These are phyloP conservation scores for Taphrina populina DNA, from an alignment of 1,139 yeast genomes.

Conservation along the genomic window DNA sequence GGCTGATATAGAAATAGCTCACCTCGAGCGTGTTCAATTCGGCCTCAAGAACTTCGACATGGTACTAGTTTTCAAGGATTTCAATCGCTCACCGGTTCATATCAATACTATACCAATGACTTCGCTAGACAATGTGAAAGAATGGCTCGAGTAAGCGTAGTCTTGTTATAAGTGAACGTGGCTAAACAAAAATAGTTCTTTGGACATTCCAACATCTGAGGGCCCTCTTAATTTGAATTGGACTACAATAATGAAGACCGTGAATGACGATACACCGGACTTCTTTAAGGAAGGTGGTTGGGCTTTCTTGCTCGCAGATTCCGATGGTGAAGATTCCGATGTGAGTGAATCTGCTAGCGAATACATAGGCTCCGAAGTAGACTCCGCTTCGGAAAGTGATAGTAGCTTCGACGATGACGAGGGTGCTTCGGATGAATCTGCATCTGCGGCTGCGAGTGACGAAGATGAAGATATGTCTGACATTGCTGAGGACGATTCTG, in stretches of 20 bases:
- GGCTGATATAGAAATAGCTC: constrained; percentile 90
- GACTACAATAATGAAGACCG: constrained; percentile 93
- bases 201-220: constrained; percentile 86
- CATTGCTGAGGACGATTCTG: constrained; percentile 30
- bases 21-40: constrained; percentile 93
- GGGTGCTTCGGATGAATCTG: constrained; percentile 42
- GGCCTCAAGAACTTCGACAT: constrained; percentile 95
- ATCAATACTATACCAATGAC: constrained; percentile 94
- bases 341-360: constrained; percentile 52
- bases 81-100: constrained; percentile 80
- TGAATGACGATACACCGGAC: constrained; percentile 87
- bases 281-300: constrained; percentile 93
- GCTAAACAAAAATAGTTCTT: constrained; percentile 20
- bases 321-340: constrained; percentile 53
- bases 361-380: constrained; percentile 55
- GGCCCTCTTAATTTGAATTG: constrained; percentile 96
- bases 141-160: constrained; percentile 66
- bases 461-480: constrained; percentile 27
- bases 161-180: constrained; percentile 43
- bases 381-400: constrained; percentile 63
- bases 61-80: constrained; percentile 92
- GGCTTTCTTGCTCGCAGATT: constrained; percentile 71
- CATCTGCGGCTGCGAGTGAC: constrained; percentile 29
- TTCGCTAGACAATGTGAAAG: constrained; percentile 84
- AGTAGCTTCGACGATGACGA: constrained; percentile 63